Conservation (phyloP, 371 early-diverging fungal species). For the Rhizomucor pusillus region DNA sequence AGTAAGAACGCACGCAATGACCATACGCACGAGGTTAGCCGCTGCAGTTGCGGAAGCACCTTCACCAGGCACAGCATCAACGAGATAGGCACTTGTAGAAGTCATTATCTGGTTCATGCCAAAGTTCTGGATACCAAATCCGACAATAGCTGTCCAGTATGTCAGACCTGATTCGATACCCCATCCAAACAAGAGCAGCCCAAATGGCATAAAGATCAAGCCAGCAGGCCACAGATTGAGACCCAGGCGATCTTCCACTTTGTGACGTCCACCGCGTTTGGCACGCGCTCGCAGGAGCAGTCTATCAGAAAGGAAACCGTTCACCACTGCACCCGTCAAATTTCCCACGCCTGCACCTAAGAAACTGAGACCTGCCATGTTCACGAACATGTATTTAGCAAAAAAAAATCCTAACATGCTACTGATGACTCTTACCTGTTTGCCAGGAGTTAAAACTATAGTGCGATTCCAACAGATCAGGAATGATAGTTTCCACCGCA, state of each 20-base stretch:
- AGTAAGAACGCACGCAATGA: constrained; percentile 38
- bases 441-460: constrained; percentile 41
- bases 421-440: constrained; percentile 17
- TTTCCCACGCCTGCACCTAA: constrained; percentile 47
- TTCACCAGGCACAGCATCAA: constrained; percentile 41
- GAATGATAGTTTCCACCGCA: constrained; percentile 44
- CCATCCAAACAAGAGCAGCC: constrained; percentile 48
- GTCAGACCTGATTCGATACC: constrained; percentile 31
- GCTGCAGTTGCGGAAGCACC: constrained; percentile 49
- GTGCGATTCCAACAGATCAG: constrained; percentile 21
- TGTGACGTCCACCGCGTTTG: constrained; percentile 16
- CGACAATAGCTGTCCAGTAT: constrained; percentile 41
- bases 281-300: constrained; percentile 23
- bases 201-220: constrained; percentile 38
- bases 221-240: constrained; percentile 32
- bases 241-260: constrained; percentile 25
- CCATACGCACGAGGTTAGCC: constrained; percentile 40
- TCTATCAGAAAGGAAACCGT: constrained; percentile 20
- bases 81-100: constrained; percentile 39
- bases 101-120: constrained; percentile 26
- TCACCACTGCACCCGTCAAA: constrained; percentile 32
- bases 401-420: background rate
- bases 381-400: background rate
- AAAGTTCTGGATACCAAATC: constrained; percentile 39
- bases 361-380: constrained; percentile 30